Base-by-base conservation (phyloP, 2,329 filamentous ascomycete species). In the Cercospora zeae-maydis region DNA sequence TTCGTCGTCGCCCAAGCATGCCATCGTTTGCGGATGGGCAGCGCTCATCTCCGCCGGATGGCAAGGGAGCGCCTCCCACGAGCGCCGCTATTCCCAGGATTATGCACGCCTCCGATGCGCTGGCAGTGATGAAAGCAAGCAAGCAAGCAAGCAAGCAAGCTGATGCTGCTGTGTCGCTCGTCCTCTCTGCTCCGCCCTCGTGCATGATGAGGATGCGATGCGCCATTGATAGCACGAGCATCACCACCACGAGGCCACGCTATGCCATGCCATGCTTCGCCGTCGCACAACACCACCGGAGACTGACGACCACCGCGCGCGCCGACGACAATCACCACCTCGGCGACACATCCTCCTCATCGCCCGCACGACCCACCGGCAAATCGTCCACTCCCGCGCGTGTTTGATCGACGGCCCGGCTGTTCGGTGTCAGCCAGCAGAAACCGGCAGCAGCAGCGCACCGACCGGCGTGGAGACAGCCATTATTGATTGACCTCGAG, bases 401-500 rank as follows among this genome's bases (percentile, higher is more conserved):
- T 10, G 53, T 56, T 30, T 56, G 53, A 56, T 56, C 53, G 30
- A 42, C 53, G 53, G 21, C 53, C 53, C 34, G 53, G n/a, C 21
- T 16, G n/a, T 39, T 56, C 53, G 53, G 53, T 39, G 27, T 6
- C 21, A 39, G 36, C 24, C 47, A 51, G 21, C 27, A 31, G 47
- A 31, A 14, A 30, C 8, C 14, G 19, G 27, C 45, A 49, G 21
- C 45, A 9, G 21, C 45, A 6, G n/a, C n/a, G 21, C 45, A 6
- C 39, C n/a, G 11, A 45, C 39, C 16, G 11, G 39, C 39, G 21
- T 11, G 19, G 39, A 45, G 16, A 45, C 39, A 11, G 39, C 39
- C 24, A 27, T 27, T n/a, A n/a, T n/a, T n/a, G n/a, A 56, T 37
- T 37, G 53, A 27, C 36, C 24, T 34, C 53, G 53, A 56, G 10